Evolutionary conservation across 495 filamentous ascomycete species (phyloP).

Genomic region (Penicillium desertorum): DNA sequence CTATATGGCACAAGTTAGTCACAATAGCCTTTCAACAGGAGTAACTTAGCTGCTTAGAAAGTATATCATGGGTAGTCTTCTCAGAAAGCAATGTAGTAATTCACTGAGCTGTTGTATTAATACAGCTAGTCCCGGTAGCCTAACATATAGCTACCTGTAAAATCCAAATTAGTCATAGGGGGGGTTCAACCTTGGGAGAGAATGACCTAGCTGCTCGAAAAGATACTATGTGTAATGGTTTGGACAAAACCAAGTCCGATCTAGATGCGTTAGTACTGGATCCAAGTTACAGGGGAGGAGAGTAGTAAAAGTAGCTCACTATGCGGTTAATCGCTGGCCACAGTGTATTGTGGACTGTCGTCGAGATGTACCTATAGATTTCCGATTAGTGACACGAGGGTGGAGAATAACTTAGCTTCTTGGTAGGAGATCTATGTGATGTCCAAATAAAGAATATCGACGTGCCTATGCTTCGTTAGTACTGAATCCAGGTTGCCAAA

Average conservation of each 20-base stretch:
- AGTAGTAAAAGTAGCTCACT: not conserved
- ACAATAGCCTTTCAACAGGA: not conserved
- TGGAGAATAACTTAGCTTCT: not conserved
- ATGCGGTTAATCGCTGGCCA: not conserved
- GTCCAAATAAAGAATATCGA: not conserved
- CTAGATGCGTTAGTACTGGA: not conserved
- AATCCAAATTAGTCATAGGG: not conserved
- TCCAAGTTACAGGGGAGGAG: not conserved
- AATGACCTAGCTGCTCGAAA: not conserved
- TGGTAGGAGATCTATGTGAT: not conserved
- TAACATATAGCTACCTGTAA: not conserved
- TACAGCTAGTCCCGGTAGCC: not conserved
- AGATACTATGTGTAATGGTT: not conserved
- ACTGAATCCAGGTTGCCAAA: not conserved
- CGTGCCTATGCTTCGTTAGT: not conserved
- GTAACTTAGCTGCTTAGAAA: not conserved
- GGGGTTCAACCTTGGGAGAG: not conserved
- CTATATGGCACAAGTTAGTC: not conserved
- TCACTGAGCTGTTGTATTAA: not conserved
- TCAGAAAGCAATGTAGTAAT: not conserved
- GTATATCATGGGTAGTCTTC: not conserved
- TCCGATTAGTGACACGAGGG: not conserved
- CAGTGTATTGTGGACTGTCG: not conserved
- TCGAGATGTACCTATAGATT: not conserved
- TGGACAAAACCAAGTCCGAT: not conserved